Percentiles rank a stretch among this genome's conserved stretches.
Conservation (phyloP, 495 filamentous ascomycete genomes). For the Lasiosphaeria miniovina region DNA sequence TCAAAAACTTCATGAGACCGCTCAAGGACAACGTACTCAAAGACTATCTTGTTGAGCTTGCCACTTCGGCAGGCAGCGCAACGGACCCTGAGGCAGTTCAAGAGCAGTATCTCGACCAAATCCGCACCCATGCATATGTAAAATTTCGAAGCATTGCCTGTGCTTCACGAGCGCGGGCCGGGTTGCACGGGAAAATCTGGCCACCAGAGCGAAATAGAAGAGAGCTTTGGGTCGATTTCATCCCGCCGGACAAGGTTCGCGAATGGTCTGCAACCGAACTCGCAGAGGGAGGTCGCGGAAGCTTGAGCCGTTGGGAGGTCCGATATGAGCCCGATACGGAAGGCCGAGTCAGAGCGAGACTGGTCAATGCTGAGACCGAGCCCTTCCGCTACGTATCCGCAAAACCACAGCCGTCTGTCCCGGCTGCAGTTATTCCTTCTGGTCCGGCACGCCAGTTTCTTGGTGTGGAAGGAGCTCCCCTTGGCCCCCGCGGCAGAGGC, state of each 20-base stretch:
- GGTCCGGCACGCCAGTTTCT: slow-evolving; percentile 37
- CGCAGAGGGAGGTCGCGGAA: slow-evolving; percentile 43
- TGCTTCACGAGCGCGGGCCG: slow-evolving; percentile 74
- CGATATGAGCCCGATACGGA: slow-evolving; percentile 46
- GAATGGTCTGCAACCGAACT: slow-evolving; percentile 76
- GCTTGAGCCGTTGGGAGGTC: slow-evolving; percentile 57
- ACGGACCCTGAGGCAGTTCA: slow-evolving; percentile 54
- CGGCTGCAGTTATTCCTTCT: slow-evolving; percentile 32
- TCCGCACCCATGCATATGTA: slow-evolving; percentile 85
- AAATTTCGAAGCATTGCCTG: slow-evolving; percentile 63
- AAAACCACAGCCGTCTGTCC: slow-evolving; percentile 20
- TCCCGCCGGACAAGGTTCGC: slow-evolving; percentile 68
- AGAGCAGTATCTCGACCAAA: slow-evolving; percentile 74
- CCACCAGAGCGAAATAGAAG: slow-evolving; percentile 84
- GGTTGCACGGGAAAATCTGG: slow-evolving; percentile 77
- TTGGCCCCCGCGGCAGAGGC: slow-evolving; percentile 36
- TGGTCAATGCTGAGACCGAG: slow-evolving; percentile 41
- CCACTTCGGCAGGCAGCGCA: slow-evolving; percentile 52
- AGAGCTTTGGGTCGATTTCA: slow-evolving; percentile 84
- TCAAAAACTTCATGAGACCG: slow-evolving; percentile 87
- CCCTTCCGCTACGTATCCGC: slow-evolving; percentile 10
- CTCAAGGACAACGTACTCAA: slow-evolving; percentile 63
- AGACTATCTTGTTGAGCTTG: slow-evolving; percentile 65
- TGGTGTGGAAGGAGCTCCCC: slow-evolving; percentile 41
- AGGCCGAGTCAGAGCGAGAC: slow-evolving; percentile 53